These are phyloP conservation scores for Gilbertella persicaria DNA, from an alignment of 371 early-diverging fungal species.

Conservation along the genomic window DNA sequence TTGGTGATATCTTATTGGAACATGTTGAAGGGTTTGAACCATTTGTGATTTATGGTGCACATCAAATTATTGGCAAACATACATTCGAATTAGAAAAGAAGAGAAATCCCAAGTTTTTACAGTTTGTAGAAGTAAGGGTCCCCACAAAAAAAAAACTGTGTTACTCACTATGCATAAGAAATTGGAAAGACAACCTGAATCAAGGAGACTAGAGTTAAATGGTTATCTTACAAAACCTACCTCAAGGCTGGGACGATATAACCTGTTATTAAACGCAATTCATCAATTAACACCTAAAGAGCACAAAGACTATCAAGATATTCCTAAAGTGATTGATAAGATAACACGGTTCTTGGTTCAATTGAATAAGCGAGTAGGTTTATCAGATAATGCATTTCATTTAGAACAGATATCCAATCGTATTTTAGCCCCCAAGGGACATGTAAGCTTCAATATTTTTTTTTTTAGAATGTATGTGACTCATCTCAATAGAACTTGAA, in stretches of 20 bases:
- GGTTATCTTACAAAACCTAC: constrained; percentile 85
- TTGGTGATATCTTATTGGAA: constrained; percentile 84
- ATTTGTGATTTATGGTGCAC: constrained; percentile 87
- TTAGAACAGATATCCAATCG: constrained; percentile 48
- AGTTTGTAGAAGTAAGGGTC: constrained; percentile 71
- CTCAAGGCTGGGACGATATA: constrained; percentile 86
- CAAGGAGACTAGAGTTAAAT: constrained; percentile 77
- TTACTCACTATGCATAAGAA: constrained; percentile 37
- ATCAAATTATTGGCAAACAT: constrained; percentile 83
- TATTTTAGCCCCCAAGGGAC: constrained; percentile 19
- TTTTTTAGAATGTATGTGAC: too few relatives aligned
- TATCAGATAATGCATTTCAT: constrained; percentile 79
- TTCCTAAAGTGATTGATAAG: constrained; percentile 64
- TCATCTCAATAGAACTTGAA: constrained; percentile 65
- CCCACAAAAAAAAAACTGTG: background rate
- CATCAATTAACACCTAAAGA: constrained; percentile 77
- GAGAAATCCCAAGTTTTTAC: constrained; percentile 64
- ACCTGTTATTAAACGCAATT: constrained; percentile 79
- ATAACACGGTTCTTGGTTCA: constrained; percentile 67
- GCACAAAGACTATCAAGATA: constrained; percentile 70
- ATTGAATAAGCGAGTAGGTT: constrained; percentile 86
- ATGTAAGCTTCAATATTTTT: too few relatives aligned
- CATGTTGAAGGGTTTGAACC: constrained; percentile 74
- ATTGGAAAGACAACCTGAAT: constrained; percentile 74
- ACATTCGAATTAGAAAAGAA: constrained; percentile 78